phyloP scores from a whole-genome alignment of 2,329 filamentous ascomycete species.

The Colletotrichum australisinense region DNA sequence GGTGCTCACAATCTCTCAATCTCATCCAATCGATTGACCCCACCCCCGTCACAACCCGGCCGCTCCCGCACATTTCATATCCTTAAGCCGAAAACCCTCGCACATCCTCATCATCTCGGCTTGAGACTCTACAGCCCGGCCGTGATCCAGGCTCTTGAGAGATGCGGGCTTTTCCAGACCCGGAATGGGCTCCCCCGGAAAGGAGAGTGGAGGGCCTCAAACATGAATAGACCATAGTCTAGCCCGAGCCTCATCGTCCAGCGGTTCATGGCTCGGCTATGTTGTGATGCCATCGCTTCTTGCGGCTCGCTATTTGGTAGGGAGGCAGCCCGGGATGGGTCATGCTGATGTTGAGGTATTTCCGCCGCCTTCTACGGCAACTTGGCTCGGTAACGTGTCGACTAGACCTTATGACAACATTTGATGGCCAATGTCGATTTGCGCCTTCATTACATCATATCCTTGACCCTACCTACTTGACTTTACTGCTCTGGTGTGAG shows the following conservation, averaged over 20 bases:
- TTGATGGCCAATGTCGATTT: too few species aligned
- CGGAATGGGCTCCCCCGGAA: neutral
- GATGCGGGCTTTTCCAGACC: slow-evolving; percentile 6
- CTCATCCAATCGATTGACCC: neutral
- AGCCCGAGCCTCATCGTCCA: neutral
- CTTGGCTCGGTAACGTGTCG: neutral
- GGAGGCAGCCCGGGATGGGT: neutral
- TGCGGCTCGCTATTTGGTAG: neutral
- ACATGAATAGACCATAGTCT: neutral
- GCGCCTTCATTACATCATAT: too few species aligned
- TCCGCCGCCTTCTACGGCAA: neutral
- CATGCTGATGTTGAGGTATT: neutral
- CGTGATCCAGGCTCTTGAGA: neutral
- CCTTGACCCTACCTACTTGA: too few species aligned
- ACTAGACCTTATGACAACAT: too few species aligned
- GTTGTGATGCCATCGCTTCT: neutral
- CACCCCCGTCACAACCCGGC: slow-evolving; percentile 9
- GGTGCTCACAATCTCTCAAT: neutral
- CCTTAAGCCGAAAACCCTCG: slow-evolving; percentile 18
- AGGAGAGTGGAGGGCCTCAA: neutral
- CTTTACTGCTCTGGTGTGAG: too few species aligned
- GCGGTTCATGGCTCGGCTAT: neutral
- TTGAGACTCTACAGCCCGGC: neutral
- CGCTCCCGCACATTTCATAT: slow-evolving; percentile 14
- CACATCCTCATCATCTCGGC: neutral